Evolutionary conservation across 495 filamentous ascomycete genomes (phyloP).

Genomic region (Aspergillus nidulans): DNA sequence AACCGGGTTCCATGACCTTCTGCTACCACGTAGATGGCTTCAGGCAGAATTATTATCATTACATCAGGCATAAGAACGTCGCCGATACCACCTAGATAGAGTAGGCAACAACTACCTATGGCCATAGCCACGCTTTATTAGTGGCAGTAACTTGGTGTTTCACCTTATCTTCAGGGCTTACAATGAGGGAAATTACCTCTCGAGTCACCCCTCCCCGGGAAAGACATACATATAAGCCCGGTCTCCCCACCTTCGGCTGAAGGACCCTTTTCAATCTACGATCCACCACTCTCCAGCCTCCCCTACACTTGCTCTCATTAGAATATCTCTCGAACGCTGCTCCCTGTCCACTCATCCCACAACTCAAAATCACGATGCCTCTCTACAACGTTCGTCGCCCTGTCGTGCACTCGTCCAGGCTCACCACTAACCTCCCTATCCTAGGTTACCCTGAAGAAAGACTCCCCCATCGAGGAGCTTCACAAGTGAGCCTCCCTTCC

Average conservation of each 20-base stretch:
- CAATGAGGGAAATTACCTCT: constrained; percentile 1
- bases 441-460: constrained; percentile 75
- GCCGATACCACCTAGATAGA: background rate
- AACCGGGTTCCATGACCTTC: background rate
- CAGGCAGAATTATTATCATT: background rate
- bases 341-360: constrained; percentile 1
- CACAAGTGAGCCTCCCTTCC: constrained; percentile 46
- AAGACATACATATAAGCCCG: constrained; percentile 7
- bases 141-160: background rate
- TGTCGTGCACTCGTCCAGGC: background rate
- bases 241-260: constrained; percentile 6
- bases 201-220: constrained; percentile 11
- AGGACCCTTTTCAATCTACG: constrained; percentile 5
- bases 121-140: background rate
- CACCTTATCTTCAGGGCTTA: constrained; percentile 15
- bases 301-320: background rate
- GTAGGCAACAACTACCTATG: background rate
- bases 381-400: constrained; percentile 59
- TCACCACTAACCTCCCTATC: background rate
- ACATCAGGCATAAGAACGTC: background rate
- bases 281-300: background rate
- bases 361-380: constrained; percentile 51
- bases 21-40: background rate
- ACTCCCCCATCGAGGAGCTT: constrained; percentile 56
- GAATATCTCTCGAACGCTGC: background rate